These are phyloP conservation scores for Solanum ahanhuiri DNA, from an alignment of 257 asterid species.

Conservation along the genomic window DNA sequence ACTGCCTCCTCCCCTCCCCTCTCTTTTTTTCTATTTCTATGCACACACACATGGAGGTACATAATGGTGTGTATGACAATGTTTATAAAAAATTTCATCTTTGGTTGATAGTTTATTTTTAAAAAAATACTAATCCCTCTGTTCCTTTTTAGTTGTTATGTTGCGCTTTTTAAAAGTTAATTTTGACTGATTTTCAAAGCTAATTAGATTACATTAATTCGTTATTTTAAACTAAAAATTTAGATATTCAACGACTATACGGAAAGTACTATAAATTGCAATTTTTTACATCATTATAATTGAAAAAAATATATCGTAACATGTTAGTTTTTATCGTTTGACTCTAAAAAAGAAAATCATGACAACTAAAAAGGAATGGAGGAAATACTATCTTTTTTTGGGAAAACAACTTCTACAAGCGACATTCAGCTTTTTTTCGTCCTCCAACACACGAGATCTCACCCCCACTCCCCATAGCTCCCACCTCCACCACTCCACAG, in stretches of 20 bases:
- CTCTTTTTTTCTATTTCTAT: neutral
- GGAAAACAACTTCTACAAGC: neutral
- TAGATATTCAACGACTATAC: too few relatives aligned
- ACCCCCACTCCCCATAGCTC: too few relatives aligned
- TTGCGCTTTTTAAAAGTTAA: neutral
- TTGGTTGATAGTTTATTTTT: neutral
- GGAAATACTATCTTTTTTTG: neutral
- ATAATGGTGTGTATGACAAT: neutral
- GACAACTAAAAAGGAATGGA: neutral
- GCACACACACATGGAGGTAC: neutral
- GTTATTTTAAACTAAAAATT: too few relatives aligned
- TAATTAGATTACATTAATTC: too few relatives aligned
- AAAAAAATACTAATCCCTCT: too few relatives aligned
- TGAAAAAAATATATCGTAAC: neutral
- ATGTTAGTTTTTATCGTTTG: too few relatives aligned
- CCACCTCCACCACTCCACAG: neutral
- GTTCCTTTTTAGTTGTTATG: neutral
- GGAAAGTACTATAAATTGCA: too few relatives aligned
- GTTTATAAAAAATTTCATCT: accelerated
- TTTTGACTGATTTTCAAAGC: too few relatives aligned
- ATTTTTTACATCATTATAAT: too few relatives aligned
- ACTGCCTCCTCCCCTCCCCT: conserved; percentile 1
- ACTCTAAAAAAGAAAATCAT: neutral
- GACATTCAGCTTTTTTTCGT: neutral
- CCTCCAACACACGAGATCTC: neutral